phyloP scores from a whole-genome alignment of 2,329 filamentous ascomycete genomes.

The Emericellopsis cladophorae region DNA sequence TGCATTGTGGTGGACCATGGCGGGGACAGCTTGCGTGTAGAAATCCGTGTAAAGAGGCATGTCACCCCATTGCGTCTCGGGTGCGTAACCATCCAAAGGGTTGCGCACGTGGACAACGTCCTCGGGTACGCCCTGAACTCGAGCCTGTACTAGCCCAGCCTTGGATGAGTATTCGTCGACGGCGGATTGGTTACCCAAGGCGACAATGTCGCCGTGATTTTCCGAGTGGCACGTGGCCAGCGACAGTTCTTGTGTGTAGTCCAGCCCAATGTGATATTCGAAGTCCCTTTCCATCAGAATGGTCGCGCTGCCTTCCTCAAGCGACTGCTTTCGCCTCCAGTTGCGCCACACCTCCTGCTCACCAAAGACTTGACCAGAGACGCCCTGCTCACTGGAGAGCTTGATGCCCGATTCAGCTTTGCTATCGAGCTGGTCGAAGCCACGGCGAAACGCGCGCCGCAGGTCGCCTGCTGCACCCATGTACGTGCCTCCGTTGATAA shows the following conservation, averaged over 20 bases:
- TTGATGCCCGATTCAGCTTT: constrained; percentile 1
- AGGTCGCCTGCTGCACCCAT: constrained; percentile 15
- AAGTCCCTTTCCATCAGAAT: constrained; percentile 4
- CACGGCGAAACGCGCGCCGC: constrained; percentile 11
- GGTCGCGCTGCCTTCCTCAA: neutral
- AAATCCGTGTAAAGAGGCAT: constrained; percentile 11
- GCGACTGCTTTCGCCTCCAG: constrained; percentile 6
- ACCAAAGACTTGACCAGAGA: constrained; percentile 17
- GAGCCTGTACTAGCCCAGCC: constrained; percentile 7
- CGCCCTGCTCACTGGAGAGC: constrained; percentile 15
- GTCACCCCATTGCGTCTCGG: constrained; percentile 6
- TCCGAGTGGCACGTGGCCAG: constrained; percentile 9
- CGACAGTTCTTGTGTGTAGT: constrained; percentile 12
- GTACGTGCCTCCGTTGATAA: constrained; percentile 16
- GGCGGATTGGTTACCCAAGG: constrained; percentile 6
- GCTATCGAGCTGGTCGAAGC: constrained; percentile 12
- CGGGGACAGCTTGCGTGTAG: constrained; percentile 9
- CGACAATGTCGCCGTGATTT: constrained; percentile 10
- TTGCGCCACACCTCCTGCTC: constrained; percentile 18
- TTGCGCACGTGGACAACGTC: constrained; percentile 6
- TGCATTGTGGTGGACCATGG: constrained; percentile 11
- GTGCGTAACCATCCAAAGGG: constrained; percentile 3
- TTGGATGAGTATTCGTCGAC: constrained; percentile 7
- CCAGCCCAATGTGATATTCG: constrained; percentile 13
- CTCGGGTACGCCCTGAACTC: constrained; percentile 8